Conservation (phyloP, 1,139 yeast genomes). For the Taphrina confusa region DNA sequence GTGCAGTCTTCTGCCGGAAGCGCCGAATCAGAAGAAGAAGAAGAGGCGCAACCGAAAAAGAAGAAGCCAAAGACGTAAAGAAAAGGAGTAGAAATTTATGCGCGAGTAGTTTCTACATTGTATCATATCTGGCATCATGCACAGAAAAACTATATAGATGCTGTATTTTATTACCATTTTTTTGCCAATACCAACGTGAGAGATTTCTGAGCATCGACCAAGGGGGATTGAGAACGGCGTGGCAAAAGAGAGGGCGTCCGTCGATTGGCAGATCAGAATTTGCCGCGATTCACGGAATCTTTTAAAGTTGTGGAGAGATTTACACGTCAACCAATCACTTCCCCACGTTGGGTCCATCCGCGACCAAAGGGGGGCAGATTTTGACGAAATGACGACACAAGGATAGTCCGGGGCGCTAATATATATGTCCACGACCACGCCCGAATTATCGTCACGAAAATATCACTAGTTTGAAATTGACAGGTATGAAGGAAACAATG, state of each 20-base stretch:
- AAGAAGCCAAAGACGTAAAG: constrained; percentile 1
- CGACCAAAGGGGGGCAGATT: too few species aligned
- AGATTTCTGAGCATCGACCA: too few species aligned
- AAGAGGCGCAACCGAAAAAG: constrained; percentile 15
- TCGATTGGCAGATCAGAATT: too few species aligned
- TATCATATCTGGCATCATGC: constrained; percentile 7
- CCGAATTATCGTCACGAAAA: too few species aligned
- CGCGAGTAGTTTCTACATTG: background rate
- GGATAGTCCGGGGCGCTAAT: too few species aligned
- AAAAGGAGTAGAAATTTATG: background rate
- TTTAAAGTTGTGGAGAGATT: background rate
- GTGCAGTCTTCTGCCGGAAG: constrained; percentile 45
- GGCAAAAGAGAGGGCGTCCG: too few species aligned
- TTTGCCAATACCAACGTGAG: too few species aligned
- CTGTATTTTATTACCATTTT: too few species aligned
- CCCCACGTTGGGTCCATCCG: constrained; percentile 6
- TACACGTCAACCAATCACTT: constrained; percentile 4
- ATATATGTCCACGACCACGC: too few species aligned
- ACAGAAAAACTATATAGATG: too few species aligned
- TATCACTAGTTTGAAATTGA: background rate
- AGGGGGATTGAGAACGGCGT: too few species aligned
- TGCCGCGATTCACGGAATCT: background rate
- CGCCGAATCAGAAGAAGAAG: constrained; percentile 10
- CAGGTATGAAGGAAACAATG: constrained; percentile 12
- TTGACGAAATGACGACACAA: too few species aligned